These are phyloP conservation scores for Colletotrichum spinosum DNA, from an alignment of 2,329 filamentous ascomycete species.

Conservation along the genomic window DNA sequence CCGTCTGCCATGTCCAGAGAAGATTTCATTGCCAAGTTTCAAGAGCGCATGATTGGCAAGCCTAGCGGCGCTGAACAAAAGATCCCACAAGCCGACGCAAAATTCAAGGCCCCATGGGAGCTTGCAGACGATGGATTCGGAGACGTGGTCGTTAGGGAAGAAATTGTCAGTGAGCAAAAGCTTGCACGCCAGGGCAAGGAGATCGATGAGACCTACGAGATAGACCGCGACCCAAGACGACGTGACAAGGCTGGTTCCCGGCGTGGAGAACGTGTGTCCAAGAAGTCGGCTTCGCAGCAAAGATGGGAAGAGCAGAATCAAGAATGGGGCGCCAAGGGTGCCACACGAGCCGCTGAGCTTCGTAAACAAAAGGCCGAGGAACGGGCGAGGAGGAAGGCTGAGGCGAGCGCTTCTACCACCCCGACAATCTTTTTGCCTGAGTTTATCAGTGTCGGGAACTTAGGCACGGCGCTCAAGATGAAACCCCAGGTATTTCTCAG, in stretches of 20 bases:
- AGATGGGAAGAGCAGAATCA: conserved; percentile 44
- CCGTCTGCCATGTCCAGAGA: conserved; percentile 5
- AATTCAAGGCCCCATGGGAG: not conserved
- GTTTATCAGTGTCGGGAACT: conserved; percentile 87
- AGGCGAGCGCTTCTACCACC: conserved; percentile 53
- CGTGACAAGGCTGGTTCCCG: conserved; percentile 24
- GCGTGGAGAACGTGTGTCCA: conserved; percentile 20
- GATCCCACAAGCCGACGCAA: not conserved
- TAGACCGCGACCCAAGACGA: conserved; percentile 31
- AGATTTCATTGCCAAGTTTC: conserved; percentile 19
- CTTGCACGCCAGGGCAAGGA: conserved; percentile 6
- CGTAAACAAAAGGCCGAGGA: conserved; percentile 57
- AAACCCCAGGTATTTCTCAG: conserved; percentile 76
- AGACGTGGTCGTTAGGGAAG: not conserved
- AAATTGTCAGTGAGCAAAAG: conserved; percentile 7
- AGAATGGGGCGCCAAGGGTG: conserved; percentile 53
- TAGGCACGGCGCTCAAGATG: conserved; percentile 81
- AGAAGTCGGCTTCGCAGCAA: conserved; percentile 24
- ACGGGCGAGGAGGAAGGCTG: conserved; percentile 54
- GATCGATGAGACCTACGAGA: conserved; percentile 35
- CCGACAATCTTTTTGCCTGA: conserved; percentile 80
- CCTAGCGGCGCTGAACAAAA: not conserved
- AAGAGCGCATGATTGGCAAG: conserved; percentile 14
- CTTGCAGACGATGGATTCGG: not conserved
- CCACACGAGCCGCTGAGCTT: conserved; percentile 51